A percentile compares a stretch with the other conserved stretches of the same genome.
phyloP scores from a whole-genome alignment of 495 filamentous ascomycete genomes.

The Podospora didyma region DNA sequence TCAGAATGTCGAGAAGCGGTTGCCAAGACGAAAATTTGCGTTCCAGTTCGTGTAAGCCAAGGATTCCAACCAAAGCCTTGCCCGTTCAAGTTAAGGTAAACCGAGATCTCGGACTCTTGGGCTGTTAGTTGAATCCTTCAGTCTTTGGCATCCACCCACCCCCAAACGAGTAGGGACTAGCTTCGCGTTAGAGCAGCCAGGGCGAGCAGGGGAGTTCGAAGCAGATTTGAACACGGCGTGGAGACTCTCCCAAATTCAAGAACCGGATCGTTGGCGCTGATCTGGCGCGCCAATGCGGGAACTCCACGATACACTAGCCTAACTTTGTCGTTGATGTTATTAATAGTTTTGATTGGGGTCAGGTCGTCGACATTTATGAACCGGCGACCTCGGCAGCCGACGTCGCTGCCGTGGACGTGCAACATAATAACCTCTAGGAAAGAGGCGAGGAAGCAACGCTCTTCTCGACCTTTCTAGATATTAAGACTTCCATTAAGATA shows the following conservation, averaged over 20 bases:
- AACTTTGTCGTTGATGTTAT: not conserved
- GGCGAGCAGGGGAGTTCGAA: not conserved
- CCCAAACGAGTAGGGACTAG: not conserved
- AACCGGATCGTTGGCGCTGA: not conserved
- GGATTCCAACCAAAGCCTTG: not conserved
- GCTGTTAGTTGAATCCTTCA: not conserved
- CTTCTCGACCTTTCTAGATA: no score
- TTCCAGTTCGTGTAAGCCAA: not conserved
- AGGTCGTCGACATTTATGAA: no score
- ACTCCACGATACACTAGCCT: not conserved
- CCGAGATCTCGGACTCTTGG: not conserved
- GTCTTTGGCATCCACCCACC: not conserved
- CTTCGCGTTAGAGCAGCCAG: not conserved
- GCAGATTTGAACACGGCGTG: no score
- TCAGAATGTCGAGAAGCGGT: not conserved
- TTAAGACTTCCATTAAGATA: no score
- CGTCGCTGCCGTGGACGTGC: no score
- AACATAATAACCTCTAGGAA: no score
- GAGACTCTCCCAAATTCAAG: not conserved
- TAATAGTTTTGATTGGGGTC: not conserved
- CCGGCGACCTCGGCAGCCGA: no score
- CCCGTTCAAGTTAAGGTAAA: not conserved
- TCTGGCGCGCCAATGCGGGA: not conserved
- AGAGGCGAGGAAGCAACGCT: no score
- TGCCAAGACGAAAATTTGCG: not conserved